Base-by-base conservation (phyloP, 164 flowering plant species). In the Vitis amurensis region DNA sequence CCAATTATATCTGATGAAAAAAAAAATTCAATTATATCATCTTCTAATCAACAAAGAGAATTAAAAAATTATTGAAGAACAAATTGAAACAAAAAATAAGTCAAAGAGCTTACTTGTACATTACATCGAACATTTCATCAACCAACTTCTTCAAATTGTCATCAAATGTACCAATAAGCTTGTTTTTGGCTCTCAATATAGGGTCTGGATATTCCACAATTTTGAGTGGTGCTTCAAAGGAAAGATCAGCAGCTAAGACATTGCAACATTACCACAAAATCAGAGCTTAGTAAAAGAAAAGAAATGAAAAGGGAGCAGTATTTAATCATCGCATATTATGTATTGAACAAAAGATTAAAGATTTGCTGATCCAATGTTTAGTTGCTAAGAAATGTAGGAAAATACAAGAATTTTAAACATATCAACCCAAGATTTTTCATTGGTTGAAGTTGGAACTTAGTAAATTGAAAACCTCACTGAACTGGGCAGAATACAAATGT, bases 131-230 rank as follows among this genome's bases (percentile, higher is more conserved):
- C 99, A 96, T 96, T 77, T 91, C 97, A 44, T 75, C 80, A 0
- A 87, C 98, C 16, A 96, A 74, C 67, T 84, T 89, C 89, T 88
- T 90, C 81, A 96, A 73, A 59, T 81, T 88, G 49, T 90, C 95
- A 69, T 92, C 97, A 71, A 89, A 96, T 1, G 83, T 71, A 37
- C 49, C 80, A 50, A 96, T 83, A 10, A 87, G 73, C 82, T 91
- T 96, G 82, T 96, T 93, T 73, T 70, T 82, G 13, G 85, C 87
- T 66, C 99, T 85, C 73, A 96, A 71, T 53, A 83, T 78, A 1
- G 97, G 97, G 77, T 91, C 90, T 10, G 98, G 99, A 81, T 96
- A 96, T 69, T 87, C 85, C 80, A 93, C 91, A 12, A 96, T 86
- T 67, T 79, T 87, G 23, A 96, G 77, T 2, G 97, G 95, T 30